Percentiles rank a stretch among this genome's conserved stretches.
These are phyloP conservation scores for Uncinocarpus reesii DNA, from an alignment of 2,329 filamentous ascomycete species.

Conservation along the genomic window DNA sequence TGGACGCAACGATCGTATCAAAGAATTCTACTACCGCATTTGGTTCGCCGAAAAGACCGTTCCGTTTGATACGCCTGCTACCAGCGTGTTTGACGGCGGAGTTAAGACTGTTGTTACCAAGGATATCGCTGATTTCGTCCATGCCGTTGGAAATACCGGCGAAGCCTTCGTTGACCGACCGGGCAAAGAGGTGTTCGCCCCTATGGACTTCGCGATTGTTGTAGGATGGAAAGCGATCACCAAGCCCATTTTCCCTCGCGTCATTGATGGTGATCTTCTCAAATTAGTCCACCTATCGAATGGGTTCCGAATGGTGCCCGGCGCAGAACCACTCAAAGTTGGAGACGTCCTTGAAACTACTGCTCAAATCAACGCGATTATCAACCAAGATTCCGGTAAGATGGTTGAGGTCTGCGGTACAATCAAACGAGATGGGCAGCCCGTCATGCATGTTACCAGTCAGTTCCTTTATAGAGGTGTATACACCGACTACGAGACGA, in stretches of 20 bases:
- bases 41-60: conserved; percentile 88
- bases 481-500: conserved; percentile 93
- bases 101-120: conserved; percentile 77
- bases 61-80: conserved; percentile 74
- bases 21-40: conserved; percentile 96
- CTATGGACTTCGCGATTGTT: conserved; percentile 99
- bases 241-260: conserved; percentile 95
- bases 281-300: conserved; percentile 97
- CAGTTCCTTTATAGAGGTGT: conserved; percentile 93
- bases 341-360: conserved; percentile 87
- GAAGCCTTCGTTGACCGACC: conserved; percentile 95
- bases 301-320: conserved; percentile 94
- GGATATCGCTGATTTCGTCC: conserved; percentile 97
- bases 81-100: conserved; percentile 82
- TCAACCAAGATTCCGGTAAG: conserved; percentile 97
- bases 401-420: conserved; percentile 99
- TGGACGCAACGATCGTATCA: conserved; percentile 91
- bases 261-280: conserved; percentile 88
- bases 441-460: conserved; percentile 97
- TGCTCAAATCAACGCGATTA: conserved; percentile 90
- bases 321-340: conserved; percentile 88
- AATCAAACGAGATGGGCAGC: conserved; percentile 68
- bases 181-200: conserved; percentile 85
- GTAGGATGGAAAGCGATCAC: conserved; percentile 98
- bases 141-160: conserved; percentile 93